Conservation (phyloP, 164 flowering plant genomes). For the Vitis vinifera region DNA sequence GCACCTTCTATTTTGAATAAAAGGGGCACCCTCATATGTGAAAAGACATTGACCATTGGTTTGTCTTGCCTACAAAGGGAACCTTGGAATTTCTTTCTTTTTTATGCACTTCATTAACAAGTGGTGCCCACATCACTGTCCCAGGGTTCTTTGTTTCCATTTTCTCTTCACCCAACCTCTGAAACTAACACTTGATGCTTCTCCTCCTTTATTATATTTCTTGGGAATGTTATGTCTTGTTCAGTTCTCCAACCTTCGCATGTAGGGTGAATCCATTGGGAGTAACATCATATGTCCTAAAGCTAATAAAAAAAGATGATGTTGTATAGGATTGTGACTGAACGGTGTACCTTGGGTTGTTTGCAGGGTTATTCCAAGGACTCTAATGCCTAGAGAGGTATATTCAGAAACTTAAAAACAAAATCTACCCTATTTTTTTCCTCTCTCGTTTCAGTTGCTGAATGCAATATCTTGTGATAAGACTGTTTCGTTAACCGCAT, state of each 20-base stretch:
- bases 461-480: neutral
- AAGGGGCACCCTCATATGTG: neutral
- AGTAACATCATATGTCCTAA: too few relatives aligned
- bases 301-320: too few relatives aligned
- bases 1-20: neutral
- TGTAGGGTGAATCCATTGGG: too few relatives aligned
- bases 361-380: constrained; percentile 86
- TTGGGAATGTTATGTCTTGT: neutral
- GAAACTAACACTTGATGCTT: neutral
- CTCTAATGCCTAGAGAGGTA: constrained; percentile 90
- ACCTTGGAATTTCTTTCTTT: neutral
- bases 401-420: neutral
- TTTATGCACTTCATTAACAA: neutral
- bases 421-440: neutral
- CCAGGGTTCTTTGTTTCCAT: neutral
- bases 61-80: too few relatives aligned
- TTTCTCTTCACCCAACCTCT: neutral
- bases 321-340: neutral
- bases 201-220: neutral
- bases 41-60: too few relatives aligned
- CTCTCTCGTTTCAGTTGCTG: neutral
- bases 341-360: constrained; percentile 5
- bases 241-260: neutral
- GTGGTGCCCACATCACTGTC: neutral
- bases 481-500: neutral